Evolutionary conservation across 2,329 filamentous ascomycete genomes (phyloP).

Genomic region (Cyphellophora europaea): DNA sequence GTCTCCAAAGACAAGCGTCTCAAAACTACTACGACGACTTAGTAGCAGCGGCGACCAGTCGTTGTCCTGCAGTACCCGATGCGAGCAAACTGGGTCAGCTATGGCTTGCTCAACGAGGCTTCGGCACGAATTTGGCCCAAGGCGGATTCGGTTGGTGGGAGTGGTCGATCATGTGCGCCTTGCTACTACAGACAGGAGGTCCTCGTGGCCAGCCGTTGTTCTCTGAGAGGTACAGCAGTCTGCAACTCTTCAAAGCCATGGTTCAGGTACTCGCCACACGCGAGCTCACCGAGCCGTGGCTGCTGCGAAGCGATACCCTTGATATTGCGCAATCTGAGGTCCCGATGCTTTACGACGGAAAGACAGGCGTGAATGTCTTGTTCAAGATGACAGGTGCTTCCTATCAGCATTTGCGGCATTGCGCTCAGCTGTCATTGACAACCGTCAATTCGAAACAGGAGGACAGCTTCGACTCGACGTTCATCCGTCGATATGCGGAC

Average conservation of each 20-base stretch:
- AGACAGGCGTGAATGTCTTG: constrained; percentile 66
- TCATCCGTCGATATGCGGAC: constrained; percentile 57
- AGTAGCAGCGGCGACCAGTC: constrained; percentile 58
- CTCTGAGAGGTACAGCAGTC: constrained; percentile 73
- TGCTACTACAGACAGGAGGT: constrained; percentile 70
- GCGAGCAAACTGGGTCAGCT: constrained; percentile 76
- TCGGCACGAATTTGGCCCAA: constrained; percentile 56
- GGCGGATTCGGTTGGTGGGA: constrained; percentile 93
- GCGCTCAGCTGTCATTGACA: constrained; percentile 64
- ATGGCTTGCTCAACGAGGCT: constrained; percentile 84
- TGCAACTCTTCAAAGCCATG: constrained; percentile 88
- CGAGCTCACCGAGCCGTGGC: constrained; percentile 61
- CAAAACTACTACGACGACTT: constrained; percentile 67
- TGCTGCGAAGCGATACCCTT: constrained; percentile 34
- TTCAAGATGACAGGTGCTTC: constrained; percentile 90
- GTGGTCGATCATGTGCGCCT: constrained; percentile 70
- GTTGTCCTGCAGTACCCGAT: constrained; percentile 66
- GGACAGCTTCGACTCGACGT: constrained; percentile 77
- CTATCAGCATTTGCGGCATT: constrained; percentile 60
- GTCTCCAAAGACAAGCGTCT: constrained; percentile 67
- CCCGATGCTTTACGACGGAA: constrained; percentile 71
- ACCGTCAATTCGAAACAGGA: constrained; percentile 64
- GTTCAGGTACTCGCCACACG: constrained; percentile 75
- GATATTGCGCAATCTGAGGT: constrained; percentile 32
- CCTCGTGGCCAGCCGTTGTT: constrained; percentile 62